Evolutionary conservation across 768 basidiomycete species (phyloP), one percentile per base, ranked within the genome.

Genomic region (Dioszegia crocea): DNA sequence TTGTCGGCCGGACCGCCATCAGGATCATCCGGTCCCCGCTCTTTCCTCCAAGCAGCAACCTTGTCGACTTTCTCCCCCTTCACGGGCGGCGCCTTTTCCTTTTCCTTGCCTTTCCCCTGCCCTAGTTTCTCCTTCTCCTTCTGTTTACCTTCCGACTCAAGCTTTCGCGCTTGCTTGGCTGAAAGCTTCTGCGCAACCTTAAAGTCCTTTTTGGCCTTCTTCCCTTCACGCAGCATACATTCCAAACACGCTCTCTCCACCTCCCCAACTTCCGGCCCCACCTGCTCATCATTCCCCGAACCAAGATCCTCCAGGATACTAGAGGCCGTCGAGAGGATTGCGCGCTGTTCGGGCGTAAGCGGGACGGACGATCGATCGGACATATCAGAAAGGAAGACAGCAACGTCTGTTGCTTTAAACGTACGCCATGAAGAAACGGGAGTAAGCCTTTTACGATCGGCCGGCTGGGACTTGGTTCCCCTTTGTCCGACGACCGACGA

Each of bases 381-480:
- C 27, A 64, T 5, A 27, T 64, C 53, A 39, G 16, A 29, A 4
- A 67, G 60, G 26, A 59, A 67, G 1, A 29, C 23, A 23, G 60
- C 38, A n/a, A 67, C 60, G 21, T 67, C 63, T 30, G 16, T 2
- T 21, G 60, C 36, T 14, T 29, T 30, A 40, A 67, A 67, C 66
- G 66, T 67, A 67, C 66, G 60, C 66, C 66, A 64, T 59, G 39
- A 27, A 26, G 64, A 59, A 24, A 40, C 16, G 14, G 30, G 43
- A 17, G 23, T 33, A 3, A 27, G n/a, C 19, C 23, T 23, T 11
- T 53, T 39, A 24, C 33, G 33, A 6, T n/a, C n/a, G n/a, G 33
- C 33, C 6, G 43, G 16, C 23, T 36, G 14, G 23, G 33, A 23
- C 26, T 49, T 49, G 24, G 31, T 17, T 21, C 12, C 8, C 24